phyloP scores from a whole-genome alignment of 2,329 filamentous ascomycete genomes.

The Aspergillus sp. region DNA sequence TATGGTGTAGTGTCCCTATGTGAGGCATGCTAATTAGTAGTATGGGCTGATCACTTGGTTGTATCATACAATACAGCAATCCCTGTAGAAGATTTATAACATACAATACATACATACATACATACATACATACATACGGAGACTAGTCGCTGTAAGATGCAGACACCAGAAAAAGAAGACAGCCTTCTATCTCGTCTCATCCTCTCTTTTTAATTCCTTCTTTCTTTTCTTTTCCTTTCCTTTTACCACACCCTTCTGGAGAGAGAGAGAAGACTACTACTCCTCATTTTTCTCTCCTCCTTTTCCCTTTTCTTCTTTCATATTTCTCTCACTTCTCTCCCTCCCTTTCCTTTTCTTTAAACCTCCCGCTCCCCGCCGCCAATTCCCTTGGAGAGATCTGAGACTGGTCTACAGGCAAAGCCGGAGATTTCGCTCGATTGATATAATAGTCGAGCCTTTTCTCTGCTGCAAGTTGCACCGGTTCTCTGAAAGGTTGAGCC shows the following conservation, averaged over 20 bases:
- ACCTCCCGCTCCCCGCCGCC: slow-evolving; percentile 22
- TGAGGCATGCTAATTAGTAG: background rate
- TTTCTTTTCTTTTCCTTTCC: slow-evolving; percentile 13
- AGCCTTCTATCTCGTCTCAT: slow-evolving; percentile 20
- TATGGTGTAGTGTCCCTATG: background rate
- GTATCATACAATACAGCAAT: background rate
- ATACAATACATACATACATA: background rate
- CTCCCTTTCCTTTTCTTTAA: slow-evolving; percentile 24
- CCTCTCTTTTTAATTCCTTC: slow-evolving; percentile 1
- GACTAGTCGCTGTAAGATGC: slow-evolving; percentile 10
- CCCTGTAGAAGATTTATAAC: no score
- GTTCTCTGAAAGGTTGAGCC: slow-evolving; percentile 18
- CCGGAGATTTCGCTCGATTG: slow-evolving; percentile 16
- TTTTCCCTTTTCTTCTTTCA: slow-evolving; percentile 26
- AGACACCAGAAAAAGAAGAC: slow-evolving; percentile 1
- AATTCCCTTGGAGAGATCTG: slow-evolving; percentile 33
- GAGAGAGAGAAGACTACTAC: no score
- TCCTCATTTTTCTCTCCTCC: background rate
- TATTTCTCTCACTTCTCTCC: slow-evolving; percentile 21
- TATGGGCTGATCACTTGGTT: background rate
- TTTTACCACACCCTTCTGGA: slow-evolving; percentile 16
- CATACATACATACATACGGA: background rate
- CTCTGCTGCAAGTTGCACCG: slow-evolving; percentile 22
- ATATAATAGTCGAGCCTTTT: slow-evolving; percentile 19
- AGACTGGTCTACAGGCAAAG: slow-evolving; percentile 28